Percentiles rank a stretch among this genome's conserved stretches.
Evolutionary conservation across 202 grass and related monocot genomes (phyloP).

Genomic region (Zizania palustris): DNA sequence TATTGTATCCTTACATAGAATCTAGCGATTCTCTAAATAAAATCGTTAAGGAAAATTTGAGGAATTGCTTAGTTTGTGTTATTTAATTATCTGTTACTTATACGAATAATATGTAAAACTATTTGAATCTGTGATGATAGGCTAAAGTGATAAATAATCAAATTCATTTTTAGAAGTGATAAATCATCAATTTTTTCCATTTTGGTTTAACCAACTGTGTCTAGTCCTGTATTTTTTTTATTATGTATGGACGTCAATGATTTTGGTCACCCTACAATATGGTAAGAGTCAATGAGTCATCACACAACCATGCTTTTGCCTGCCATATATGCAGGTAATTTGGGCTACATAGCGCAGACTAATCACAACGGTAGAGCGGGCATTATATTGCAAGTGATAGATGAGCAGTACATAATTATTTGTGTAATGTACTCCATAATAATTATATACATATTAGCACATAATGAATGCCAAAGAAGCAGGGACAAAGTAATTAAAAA

Average conservation of each 20-base stretch:
- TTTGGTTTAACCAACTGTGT: too few species aligned
- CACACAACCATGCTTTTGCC: constrained; percentile 38
- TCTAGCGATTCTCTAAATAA: too few species aligned
- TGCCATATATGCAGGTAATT: neutral
- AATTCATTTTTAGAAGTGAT: too few species aligned
- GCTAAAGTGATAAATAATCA: too few species aligned
- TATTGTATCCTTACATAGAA: too few species aligned
- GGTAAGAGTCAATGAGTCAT: constrained; percentile 38
- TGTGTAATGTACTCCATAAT: neutral
- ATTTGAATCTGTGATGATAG: too few species aligned
- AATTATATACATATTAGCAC: constrained; percentile 14
- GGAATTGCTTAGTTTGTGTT: too few species aligned
- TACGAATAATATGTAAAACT: too few species aligned
- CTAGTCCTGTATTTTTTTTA: too few species aligned
- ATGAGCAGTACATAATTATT: neutral
- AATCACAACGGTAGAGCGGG: constrained; percentile 27
- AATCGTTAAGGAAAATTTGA: too few species aligned
- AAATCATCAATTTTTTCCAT: too few species aligned
- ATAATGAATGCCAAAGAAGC: neutral
- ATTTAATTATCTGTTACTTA: too few species aligned
- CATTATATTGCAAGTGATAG: constrained; percentile 30
- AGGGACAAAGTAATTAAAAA: neutral
- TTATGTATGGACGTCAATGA: neutral
- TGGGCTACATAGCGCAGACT: neutral
- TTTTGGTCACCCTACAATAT: constrained; percentile 29